Percentiles rank a stretch among this genome's conserved stretches.
Conservation (phyloP, 768 basidiomycete genomes). For the Auriscalpium vulgare region DNA sequence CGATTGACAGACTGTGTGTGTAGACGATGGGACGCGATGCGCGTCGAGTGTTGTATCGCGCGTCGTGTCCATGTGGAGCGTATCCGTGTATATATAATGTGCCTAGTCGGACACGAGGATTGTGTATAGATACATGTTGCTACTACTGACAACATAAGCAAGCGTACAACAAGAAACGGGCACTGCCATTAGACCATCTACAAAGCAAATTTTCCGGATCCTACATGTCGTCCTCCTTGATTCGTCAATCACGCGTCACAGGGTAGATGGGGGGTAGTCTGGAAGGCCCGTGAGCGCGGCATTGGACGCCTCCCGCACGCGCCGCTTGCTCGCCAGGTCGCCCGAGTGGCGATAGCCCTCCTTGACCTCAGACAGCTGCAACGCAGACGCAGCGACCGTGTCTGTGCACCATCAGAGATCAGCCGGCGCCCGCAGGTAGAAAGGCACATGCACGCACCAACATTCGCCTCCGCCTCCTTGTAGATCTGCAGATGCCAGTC, state of each 20-base stretch:
- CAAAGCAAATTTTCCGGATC: no score
- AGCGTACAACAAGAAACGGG: no score
- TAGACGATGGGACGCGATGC: no score
- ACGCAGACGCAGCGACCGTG: constrained; percentile 57
- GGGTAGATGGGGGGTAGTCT: constrained; percentile 52
- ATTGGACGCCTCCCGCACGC: constrained; percentile 74
- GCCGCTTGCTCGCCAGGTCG: constrained; percentile 61
- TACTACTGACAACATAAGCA: no score
- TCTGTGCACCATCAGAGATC: constrained; percentile 29
- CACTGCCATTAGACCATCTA: no score
- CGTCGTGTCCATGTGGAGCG: no score
- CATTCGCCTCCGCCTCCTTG: constrained; percentile 47
- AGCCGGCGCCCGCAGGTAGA: background rate
- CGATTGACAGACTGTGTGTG: no score
- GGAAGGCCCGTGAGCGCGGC: constrained; percentile 66
- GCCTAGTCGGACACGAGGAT: no score
- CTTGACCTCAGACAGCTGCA: constrained; percentile 73
- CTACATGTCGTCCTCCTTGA: background rate
- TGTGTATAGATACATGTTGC: no score
- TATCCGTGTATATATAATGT: no score
- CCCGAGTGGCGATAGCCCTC: constrained; percentile 66
- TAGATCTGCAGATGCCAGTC: constrained; percentile 29
- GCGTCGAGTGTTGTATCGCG: no score
- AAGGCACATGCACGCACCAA: constrained; percentile 31
- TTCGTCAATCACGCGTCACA: constrained; percentile 5